Evolutionary conservation across 2,329 filamentous ascomycete species (phyloP).

Genomic region (Nemania sp.): DNA sequence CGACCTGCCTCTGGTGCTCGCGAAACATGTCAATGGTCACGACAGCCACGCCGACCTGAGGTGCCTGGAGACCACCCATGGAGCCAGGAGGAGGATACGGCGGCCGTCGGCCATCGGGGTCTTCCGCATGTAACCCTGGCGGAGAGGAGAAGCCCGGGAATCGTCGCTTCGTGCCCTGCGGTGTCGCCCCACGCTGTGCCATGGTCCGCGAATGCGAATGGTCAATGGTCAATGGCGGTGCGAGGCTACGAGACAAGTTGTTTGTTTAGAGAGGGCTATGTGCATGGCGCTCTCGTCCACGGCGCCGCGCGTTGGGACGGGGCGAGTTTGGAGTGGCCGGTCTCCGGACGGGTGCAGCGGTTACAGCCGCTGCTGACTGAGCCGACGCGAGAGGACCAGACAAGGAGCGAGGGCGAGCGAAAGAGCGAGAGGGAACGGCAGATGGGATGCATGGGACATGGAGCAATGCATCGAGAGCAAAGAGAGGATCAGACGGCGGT

Average conservation of each 20-base stretch:
- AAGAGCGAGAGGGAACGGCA: slow-evolving; percentile 15
- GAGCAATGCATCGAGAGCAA: slow-evolving; percentile 16
- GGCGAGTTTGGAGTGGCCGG: slow-evolving; percentile 12
- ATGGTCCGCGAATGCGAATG: slow-evolving; percentile 15
- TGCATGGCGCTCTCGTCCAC: slow-evolving; percentile 14
- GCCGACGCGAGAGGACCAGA: slow-evolving; percentile 4
- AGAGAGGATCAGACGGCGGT: slow-evolving; percentile 5
- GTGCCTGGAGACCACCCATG: slow-evolving; percentile 24
- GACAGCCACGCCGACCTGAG: slow-evolving; percentile 26
- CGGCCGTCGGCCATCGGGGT: slow-evolving; percentile 23
- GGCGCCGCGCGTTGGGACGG: slow-evolving; percentile 3
- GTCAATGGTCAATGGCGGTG: slow-evolving; percentile 7
- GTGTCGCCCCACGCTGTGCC: slow-evolving; percentile 22
- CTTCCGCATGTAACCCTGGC: slow-evolving; percentile 24
- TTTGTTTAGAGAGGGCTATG: slow-evolving; percentile 4
- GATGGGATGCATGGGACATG: slow-evolving; percentile 15
- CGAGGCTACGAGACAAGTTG: slow-evolving; percentile 9
- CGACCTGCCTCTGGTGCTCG: slow-evolving; percentile 24
- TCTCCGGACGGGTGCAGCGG: slow-evolving; percentile 1
- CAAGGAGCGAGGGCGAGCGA: slow-evolving; percentile 3
- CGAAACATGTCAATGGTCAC: slow-evolving; percentile 29
- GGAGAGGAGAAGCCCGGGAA: slow-evolving; percentile 25
- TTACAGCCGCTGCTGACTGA: slow-evolving; percentile 18
- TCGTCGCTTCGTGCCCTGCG: slow-evolving; percentile 27
- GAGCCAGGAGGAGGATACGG: slow-evolving; percentile 21